Percentiles rank a stretch among this genome's conserved stretches.
phyloP scores from a whole-genome alignment of 2,329 filamentous ascomycete species.

The Colletotrichum godetiae region DNA sequence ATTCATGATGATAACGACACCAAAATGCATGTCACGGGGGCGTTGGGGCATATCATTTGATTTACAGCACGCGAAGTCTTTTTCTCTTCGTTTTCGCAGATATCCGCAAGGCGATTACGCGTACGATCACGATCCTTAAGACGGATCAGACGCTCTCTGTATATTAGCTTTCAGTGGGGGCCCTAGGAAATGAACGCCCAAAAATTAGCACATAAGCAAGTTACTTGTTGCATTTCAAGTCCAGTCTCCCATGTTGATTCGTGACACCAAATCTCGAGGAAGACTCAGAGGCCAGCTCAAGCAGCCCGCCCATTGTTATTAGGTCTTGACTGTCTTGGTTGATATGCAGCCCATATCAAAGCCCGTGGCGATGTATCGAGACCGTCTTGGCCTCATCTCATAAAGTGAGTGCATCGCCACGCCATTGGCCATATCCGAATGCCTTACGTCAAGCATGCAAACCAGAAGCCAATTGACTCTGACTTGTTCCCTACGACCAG shows the following conservation, averaged over 20 bases:
- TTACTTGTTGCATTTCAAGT: background rate
- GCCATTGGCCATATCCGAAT: background rate
- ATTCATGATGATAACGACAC: conserved; percentile 24
- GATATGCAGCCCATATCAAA: no score
- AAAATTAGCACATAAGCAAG: background rate
- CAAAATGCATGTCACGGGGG: conserved; percentile 27
- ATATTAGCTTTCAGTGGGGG: background rate
- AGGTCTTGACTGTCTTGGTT: background rate
- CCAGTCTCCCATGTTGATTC: background rate
- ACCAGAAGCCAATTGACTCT: background rate
- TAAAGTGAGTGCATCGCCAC: background rate
- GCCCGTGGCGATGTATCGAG: background rate
- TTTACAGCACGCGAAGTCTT: background rate
- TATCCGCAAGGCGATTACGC: conserved; percentile 18
- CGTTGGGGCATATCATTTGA: conserved; percentile 2
- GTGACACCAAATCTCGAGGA: background rate
- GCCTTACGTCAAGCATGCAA: background rate
- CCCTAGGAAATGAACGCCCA: background rate
- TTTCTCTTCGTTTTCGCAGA: conserved; percentile 14
- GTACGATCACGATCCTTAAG: conserved; percentile 17
- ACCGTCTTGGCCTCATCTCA: background rate
- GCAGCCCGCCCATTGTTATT: background rate
- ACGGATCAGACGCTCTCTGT: conserved; percentile 5
- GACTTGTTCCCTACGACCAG: background rate
- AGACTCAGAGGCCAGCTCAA: background rate